Percentiles rank a stretch among this genome's conserved stretches.
Evolutionary conservation across 371 early-diverging fungal genomes (phyloP).

Genomic region (Rhizomucor miehei): DNA sequence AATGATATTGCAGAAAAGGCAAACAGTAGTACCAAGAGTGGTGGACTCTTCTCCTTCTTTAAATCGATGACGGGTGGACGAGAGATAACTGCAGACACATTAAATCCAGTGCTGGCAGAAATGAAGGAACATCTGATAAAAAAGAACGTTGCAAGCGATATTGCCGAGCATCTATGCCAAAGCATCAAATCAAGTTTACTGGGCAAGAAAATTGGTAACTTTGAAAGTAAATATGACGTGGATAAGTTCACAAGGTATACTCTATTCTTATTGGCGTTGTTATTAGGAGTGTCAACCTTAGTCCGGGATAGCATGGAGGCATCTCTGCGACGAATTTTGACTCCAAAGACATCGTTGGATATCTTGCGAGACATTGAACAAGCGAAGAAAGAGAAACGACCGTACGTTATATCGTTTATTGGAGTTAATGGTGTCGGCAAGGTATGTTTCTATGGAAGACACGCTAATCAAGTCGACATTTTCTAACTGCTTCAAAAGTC

Average conservation of each 20-base stretch:
- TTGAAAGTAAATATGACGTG: slow-evolving; percentile 56
- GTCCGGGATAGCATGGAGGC: slow-evolving; percentile 82
- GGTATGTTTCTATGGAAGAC: slow-evolving; percentile 12
- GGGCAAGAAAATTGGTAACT: slow-evolving; percentile 77
- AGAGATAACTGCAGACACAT: slow-evolving; percentile 60
- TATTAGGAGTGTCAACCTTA: slow-evolving; percentile 54
- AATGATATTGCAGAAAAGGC: slow-evolving; percentile 1
- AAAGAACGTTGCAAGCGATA: slow-evolving; percentile 94
- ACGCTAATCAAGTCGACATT: background rate
- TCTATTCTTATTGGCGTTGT: background rate
- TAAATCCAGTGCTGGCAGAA: slow-evolving; percentile 70
- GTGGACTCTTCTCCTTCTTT: slow-evolving; percentile 65
- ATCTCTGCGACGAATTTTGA: slow-evolving; percentile 83
- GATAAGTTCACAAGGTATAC: no score
- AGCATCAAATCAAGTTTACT: slow-evolving; percentile 74
- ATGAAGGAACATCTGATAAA: slow-evolving; percentile 90
- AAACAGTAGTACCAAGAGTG: slow-evolving; percentile 9
- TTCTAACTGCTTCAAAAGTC: slow-evolving; percentile 48
- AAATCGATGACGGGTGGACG: slow-evolving; percentile 65
- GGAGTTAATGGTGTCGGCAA: slow-evolving; percentile 99
- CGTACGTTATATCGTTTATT: slow-evolving; percentile 93
- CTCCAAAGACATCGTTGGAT: slow-evolving; percentile 93
- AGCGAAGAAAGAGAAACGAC: slow-evolving; percentile 68
- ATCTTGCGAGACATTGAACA: slow-evolving; percentile 89
- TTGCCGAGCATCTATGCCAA: slow-evolving; percentile 82